These are phyloP conservation scores for California macrophylla DNA, from an alignment of 441 rosid genomes.

Conservation along the genomic window DNA sequence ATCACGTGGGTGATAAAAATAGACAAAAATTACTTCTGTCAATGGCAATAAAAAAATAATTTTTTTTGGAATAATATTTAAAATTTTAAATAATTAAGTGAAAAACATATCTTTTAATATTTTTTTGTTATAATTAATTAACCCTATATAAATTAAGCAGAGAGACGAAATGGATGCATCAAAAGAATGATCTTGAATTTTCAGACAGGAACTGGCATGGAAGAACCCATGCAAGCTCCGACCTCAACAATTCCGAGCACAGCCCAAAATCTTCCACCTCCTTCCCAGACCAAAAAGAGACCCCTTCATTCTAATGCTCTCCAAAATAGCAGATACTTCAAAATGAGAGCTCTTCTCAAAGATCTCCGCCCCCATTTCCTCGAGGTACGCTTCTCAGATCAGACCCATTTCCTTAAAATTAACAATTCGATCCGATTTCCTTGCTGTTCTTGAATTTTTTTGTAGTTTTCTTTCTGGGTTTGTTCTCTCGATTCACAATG, in stretches of 20 bases:
- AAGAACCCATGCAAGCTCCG: neutral
- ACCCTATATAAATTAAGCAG: too few relatives aligned
- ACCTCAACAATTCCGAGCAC: neutral
- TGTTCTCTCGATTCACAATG: neutral
- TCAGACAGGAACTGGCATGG: neutral
- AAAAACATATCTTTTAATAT: too few relatives aligned
- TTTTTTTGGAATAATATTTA: too few relatives aligned
- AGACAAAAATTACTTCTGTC: too few relatives aligned
- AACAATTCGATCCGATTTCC: too few relatives aligned
- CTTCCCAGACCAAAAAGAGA: slow-evolving; percentile 40
- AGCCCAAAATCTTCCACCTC: slow-evolving; percentile 8
- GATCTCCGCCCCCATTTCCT: slow-evolving; percentile 70
- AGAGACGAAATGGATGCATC: neutral
- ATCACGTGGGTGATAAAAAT: too few relatives aligned
- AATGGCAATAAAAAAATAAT: too few relatives aligned
- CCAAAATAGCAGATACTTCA: slow-evolving; percentile 44
- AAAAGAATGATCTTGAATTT: neutral
- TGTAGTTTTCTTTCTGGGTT: neutral
- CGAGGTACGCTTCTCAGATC: slow-evolving; percentile 37
- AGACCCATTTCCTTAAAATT: neutral
- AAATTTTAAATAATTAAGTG: too few relatives aligned
- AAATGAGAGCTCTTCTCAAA: slow-evolving; percentile 59
- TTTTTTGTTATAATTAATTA: too few relatives aligned
- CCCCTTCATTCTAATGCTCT: slow-evolving; percentile 33
- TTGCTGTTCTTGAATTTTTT: neutral